phyloP scores from a whole-genome alignment of 2,329 filamentous ascomycete species.

The Colletotrichum plurivorum region DNA sequence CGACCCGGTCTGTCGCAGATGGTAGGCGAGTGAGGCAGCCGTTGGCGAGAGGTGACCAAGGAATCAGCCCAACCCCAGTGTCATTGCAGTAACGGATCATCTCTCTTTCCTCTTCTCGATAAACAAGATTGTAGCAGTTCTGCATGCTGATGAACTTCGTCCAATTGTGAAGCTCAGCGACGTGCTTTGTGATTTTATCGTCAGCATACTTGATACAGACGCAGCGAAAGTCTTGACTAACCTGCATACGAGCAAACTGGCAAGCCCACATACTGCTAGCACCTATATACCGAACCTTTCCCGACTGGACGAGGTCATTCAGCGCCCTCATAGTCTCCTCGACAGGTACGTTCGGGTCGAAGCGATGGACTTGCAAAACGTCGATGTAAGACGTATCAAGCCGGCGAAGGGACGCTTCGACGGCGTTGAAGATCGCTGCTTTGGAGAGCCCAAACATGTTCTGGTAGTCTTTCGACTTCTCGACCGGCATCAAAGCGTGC shows the following conservation, averaged over 20 bases:
- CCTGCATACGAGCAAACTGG: conserved; percentile 2
- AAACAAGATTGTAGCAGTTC: conserved; percentile 12
- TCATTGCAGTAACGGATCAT: conserved; percentile 11
- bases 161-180: conserved; percentile 1
- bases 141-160: conserved; percentile 25
- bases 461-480: conserved; percentile 11
- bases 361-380: conserved; percentile 20
- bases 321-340: conserved; percentile 20
- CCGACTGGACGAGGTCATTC: conserved; percentile 6
- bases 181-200: background rate
- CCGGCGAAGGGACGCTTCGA: conserved; percentile 8
- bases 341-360: background rate
- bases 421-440: conserved; percentile 15
- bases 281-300: conserved; percentile 20
- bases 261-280: conserved; percentile 19
- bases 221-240: background rate
- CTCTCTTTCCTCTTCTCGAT: conserved; percentile 14
- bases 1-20: background rate
- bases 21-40: background rate
- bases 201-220: background rate
- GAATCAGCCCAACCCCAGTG: conserved; percentile 2
- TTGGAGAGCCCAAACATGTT: conserved; percentile 4
- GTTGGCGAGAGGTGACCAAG: conserved; percentile 8
- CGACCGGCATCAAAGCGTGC: background rate
- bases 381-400: conserved; percentile 18